Evolutionary conservation across 371 early-diverging fungal species (phyloP).

Genomic region (Smittium culicis): DNA sequence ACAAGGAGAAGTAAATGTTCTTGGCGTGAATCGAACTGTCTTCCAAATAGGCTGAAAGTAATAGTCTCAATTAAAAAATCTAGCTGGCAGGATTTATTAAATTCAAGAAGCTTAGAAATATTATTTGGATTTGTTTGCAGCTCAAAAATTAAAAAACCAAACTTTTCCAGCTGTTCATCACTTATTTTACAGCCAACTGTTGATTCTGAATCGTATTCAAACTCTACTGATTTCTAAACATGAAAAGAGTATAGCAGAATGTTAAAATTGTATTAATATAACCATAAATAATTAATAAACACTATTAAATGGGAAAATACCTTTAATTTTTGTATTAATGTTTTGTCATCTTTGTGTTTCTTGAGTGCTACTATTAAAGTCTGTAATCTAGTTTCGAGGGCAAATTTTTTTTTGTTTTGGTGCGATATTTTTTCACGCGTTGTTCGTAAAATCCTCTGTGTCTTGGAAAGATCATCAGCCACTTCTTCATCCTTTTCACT

Average conservation of each 20-base stretch:
- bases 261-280: too few species aligned
- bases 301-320: background rate
- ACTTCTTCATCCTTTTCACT: background rate
- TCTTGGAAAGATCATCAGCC: background rate
- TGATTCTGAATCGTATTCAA: background rate
- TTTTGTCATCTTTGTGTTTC: background rate
- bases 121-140: background rate
- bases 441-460: background rate
- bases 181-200: background rate
- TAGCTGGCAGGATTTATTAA: background rate
- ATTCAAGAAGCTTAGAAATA: background rate
- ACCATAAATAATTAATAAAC: too few species aligned
- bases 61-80: background rate
- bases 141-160: background rate
- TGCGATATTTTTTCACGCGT: background rate
- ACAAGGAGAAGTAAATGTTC: background rate
- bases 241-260: background rate
- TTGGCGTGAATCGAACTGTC: background rate
- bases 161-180: background rate
- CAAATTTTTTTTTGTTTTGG: background rate
- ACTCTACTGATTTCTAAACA: background rate
- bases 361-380: background rate
- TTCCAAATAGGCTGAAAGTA: background rate
- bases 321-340: background rate
- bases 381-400: background rate